Conservation (phyloP, 257 asterid genomes). For the Fraxinus quadrangulata region DNA sequence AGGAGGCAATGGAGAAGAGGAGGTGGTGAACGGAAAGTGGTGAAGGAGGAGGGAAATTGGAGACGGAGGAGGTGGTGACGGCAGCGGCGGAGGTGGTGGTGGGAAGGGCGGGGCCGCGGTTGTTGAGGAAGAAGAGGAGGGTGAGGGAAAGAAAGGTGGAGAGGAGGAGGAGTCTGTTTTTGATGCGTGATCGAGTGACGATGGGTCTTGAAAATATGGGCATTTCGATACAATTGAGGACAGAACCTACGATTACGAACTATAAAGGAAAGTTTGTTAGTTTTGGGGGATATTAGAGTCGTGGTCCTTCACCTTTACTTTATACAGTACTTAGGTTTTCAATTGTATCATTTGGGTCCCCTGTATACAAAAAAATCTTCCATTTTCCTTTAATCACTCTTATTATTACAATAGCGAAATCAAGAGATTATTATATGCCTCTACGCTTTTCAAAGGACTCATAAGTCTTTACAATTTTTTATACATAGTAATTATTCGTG, state of each 20-base stretch:
- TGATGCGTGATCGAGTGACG: slow-evolving; percentile 45
- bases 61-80: slow-evolving; percentile 22
- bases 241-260: not conserved
- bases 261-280: too few species aligned
- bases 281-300: too few species aligned
- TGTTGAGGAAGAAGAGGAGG: slow-evolving; percentile 50
- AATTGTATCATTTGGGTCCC: too few species aligned
- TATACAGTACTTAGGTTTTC: too few species aligned
- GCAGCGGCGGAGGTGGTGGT: slow-evolving; percentile 30
- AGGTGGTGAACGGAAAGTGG: slow-evolving; percentile 41
- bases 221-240: slow-evolving; percentile 28
- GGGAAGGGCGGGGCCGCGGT: slow-evolving; percentile 28
- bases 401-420: too few species aligned
- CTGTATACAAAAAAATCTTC: too few species aligned
- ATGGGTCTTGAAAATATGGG: slow-evolving; percentile 23
- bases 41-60: slow-evolving; percentile 13
- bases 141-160: slow-evolving; percentile 47
- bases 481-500: too few species aligned
- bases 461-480: too few species aligned
- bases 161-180: slow-evolving; percentile 53
- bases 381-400: too few species aligned
- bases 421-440: too few species aligned
- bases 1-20: slow-evolving; percentile 66
- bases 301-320: too few species aligned
- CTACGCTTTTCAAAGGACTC: too few species aligned